These are phyloP conservation scores for Euphorbia peplus DNA, from an alignment of 345 rosid genomes.

Conservation along the genomic window DNA sequence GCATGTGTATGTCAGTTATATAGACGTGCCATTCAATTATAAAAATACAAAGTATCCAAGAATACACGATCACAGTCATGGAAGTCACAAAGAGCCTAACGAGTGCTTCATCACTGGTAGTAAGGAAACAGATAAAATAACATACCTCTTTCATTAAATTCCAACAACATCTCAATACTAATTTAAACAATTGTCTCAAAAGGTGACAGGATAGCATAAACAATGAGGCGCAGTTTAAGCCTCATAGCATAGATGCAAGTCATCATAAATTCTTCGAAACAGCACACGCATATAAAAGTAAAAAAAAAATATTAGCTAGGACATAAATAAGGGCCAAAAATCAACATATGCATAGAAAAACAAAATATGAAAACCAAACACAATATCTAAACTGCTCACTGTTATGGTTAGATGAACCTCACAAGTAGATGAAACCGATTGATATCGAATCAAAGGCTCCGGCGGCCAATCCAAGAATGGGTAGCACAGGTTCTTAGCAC, in stretches of 20 bases:
- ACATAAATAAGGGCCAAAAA: neutral
- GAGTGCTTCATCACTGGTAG: neutral
- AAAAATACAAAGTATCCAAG: too few species aligned
- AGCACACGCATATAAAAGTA: slow-evolving; percentile 5
- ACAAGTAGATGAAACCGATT: neutral
- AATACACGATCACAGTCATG: too few species aligned
- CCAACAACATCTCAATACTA: slow-evolving; percentile 21
- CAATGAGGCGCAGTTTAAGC: slow-evolving; percentile 13
- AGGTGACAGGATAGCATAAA: slow-evolving; percentile 22
- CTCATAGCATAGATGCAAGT: slow-evolving; percentile 24
- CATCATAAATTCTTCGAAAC: slow-evolving; percentile 20
- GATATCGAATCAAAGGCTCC: too few species aligned
- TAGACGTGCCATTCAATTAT: too few species aligned
- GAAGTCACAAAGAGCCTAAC: too few species aligned
- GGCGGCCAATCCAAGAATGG: too few species aligned
- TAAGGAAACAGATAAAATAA: slow-evolving; percentile 3
- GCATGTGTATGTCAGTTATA: too few species aligned
- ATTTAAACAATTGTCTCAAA: slow-evolving; percentile 24
- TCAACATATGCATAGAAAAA: neutral
- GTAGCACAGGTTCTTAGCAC: too few species aligned
- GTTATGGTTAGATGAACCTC: neutral
- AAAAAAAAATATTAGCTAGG: slow-evolving; percentile 7
- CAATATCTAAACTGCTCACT: neutral
- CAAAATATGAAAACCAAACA: neutral
- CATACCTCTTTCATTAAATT: slow-evolving; percentile 25